phyloP scores from a whole-genome alignment of 73 alveolate genomes.

The Tetrahymena thermophila region DNA sequence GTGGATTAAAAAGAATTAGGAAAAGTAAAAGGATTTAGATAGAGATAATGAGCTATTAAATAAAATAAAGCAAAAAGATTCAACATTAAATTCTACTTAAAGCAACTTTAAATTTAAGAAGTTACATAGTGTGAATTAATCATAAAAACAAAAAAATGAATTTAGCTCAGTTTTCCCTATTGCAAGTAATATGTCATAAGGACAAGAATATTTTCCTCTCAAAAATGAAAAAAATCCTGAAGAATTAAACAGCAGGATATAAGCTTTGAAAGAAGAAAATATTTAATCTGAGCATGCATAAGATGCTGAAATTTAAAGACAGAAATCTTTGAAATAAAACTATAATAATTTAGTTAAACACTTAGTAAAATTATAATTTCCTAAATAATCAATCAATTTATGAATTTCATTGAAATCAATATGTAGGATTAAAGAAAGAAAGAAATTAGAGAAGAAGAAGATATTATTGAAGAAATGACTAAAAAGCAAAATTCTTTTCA shows the following conservation, averaged over 20 bases:
- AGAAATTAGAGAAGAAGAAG: neutral
- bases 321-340: neutral
- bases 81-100: neutral
- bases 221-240: neutral
- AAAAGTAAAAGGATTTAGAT: neutral
- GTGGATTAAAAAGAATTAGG: neutral
- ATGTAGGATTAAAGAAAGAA: neutral
- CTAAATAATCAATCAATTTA: neutral
- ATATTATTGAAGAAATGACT: neutral
- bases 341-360: neutral
- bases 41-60: neutral
- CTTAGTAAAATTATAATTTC: neutral
- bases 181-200: neutral
- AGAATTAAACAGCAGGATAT: neutral
- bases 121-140: neutral
- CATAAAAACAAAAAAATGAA: neutral
- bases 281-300: neutral
- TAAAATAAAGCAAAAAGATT: neutral
- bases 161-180: neutral
- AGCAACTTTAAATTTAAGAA: neutral
- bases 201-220: neutral
- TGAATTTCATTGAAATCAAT: neutral
- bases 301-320: neutral
- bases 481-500: neutral
- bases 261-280: neutral